Conservation (phyloP, 495 filamentous ascomycete genomes). For the Tuber aestivum region DNA sequence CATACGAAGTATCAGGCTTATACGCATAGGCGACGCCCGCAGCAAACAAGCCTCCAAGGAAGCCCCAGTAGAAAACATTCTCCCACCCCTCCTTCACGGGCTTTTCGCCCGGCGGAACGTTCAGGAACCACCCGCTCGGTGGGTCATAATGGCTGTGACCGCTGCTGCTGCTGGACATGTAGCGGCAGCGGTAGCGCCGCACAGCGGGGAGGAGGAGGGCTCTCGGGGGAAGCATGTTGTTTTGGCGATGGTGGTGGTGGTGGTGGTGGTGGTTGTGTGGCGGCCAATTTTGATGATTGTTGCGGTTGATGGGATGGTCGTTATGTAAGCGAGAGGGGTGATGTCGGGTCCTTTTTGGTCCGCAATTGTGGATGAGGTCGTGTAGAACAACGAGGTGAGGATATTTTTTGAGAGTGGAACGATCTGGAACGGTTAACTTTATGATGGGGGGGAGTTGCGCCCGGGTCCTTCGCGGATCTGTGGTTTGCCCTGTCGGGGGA, state of each 20-base stretch:
- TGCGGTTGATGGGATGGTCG: not conserved
- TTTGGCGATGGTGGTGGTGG: not conserved
- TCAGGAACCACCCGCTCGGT: conserved; percentile 84
- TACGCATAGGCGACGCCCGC: conserved; percentile 81
- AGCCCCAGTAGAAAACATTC: conserved; percentile 76
- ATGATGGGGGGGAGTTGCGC: not conserved
- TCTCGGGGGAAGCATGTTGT: not conserved
- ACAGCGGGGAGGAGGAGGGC: not conserved
- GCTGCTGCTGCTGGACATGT: conserved; percentile 2
- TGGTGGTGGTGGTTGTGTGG: not conserved
- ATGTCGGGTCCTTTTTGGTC: not conserved
- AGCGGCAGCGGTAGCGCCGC: not conserved
- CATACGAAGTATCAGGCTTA: conserved; percentile 98
- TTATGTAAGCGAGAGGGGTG: not conserved
- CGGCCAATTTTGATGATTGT: not conserved
- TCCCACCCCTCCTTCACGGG: conserved; percentile 96
- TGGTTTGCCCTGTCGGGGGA: not conserved
- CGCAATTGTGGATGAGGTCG: not conserved
- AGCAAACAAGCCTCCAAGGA: conserved; percentile 72
- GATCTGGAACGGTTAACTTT: not conserved
- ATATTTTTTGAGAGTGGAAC: not conserved
- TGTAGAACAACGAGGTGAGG: not conserved
- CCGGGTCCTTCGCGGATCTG: not conserved
- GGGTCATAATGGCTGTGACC: conserved; percentile 73
- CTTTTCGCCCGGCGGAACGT: conserved; percentile 87